These are phyloP conservation scores for Talaromyces rugulosus DNA, from an alignment of 2,329 filamentous ascomycete species.

Conservation along the genomic window DNA sequence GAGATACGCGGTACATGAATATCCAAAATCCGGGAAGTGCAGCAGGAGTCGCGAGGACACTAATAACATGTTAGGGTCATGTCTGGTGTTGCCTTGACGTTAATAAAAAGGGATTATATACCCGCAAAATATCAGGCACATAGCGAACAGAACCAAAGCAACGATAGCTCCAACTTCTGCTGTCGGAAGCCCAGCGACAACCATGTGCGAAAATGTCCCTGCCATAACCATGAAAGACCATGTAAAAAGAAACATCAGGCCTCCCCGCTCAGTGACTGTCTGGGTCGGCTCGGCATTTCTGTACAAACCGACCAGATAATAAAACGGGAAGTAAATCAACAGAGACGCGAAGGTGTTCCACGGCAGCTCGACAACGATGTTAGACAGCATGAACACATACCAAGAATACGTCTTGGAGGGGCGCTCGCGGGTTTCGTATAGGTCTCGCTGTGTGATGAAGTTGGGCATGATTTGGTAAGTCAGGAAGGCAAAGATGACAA, in stretches of 20 bases:
- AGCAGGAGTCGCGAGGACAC: conserved; percentile 62
- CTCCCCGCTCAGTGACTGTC: conserved; percentile 51
- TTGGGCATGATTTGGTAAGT: conserved; percentile 68
- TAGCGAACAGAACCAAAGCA: conserved; percentile 55
- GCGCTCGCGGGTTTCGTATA: conserved; percentile 81
- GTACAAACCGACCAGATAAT: conserved; percentile 64
- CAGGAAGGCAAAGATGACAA: conserved; percentile 51
- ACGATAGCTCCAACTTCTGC: conserved; percentile 75
- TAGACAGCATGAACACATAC: conserved; percentile 78
- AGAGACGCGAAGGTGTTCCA: conserved; percentile 72
- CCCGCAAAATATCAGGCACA: conserved; percentile 56
- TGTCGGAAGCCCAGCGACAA: conserved; percentile 70
- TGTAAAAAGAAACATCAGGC: conserved; percentile 74
- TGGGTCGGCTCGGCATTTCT: conserved; percentile 58
- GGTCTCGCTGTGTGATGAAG: conserved; percentile 73
- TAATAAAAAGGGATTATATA: conserved; percentile 11
- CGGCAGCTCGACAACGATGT: conserved; percentile 79
- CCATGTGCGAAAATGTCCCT: conserved; percentile 69
- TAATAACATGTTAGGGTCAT: too few species aligned
- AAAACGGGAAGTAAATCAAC: conserved; percentile 77
- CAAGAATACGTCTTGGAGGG: conserved; percentile 81
- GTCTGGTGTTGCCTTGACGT: too few species aligned
- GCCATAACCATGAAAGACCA: conserved; percentile 75
- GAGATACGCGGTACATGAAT: conserved; percentile 78
- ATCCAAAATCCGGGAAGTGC: conserved; percentile 72